Conservation (phyloP, 768 basidiomycete genomes). For the Psilocybe subaeruginosa region DNA sequence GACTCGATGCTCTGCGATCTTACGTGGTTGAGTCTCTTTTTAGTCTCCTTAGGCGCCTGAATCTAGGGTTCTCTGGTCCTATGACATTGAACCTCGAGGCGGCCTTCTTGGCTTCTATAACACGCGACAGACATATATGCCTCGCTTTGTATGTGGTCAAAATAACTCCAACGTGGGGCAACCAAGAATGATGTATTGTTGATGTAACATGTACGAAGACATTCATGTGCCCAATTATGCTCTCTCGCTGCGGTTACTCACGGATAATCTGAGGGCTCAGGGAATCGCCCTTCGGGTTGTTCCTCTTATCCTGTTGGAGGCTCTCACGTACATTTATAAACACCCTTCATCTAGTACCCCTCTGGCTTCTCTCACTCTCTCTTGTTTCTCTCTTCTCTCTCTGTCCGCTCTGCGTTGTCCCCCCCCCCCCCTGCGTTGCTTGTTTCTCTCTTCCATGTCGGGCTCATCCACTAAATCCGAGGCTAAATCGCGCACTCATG, state of each 20-base stretch:
- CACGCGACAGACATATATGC: conserved; percentile 1
- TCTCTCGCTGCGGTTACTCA: neutral
- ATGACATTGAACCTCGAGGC: conserved; percentile 1
- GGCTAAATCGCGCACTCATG: conserved; percentile 30
- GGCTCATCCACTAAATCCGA: conserved; percentile 3
- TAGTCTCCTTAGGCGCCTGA: neutral
- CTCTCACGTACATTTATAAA: conserved; percentile 12
- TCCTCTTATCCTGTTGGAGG: neutral
- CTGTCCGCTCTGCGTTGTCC: neutral
- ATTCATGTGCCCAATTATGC: neutral
- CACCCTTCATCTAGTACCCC: neutral
- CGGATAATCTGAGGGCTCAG: neutral
- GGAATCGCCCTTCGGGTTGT: neutral
- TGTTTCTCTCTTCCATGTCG: neutral
- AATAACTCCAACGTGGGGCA: neutral
- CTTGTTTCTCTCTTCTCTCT: neutral
- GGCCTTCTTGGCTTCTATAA: neutral
- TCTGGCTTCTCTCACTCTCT: neutral
- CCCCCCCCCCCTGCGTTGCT: neutral
- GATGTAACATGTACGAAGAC: conserved; percentile 4
- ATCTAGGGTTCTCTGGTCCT: neutral
- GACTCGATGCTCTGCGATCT: neutral
- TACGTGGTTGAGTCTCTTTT: neutral
- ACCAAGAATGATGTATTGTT: conserved; percentile 5
- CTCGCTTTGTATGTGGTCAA: neutral